Conservation (phyloP, 75 land plant species). For the Picea glauca region DNA sequence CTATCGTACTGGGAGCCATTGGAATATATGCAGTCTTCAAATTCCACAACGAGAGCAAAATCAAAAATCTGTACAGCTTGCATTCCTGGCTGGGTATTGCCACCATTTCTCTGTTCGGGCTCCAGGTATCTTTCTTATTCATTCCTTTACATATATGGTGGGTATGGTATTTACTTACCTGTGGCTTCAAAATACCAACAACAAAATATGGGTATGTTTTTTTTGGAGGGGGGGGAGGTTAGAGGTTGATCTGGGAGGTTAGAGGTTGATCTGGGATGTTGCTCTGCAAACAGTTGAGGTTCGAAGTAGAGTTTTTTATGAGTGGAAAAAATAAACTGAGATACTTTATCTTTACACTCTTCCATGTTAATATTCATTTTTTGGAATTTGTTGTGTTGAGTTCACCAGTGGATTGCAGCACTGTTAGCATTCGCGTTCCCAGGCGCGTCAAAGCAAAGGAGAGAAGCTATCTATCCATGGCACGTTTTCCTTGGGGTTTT, state of each 20-base stretch:
- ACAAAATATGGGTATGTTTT: too few species aligned
- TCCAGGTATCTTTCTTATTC: slow-evolving; percentile 27
- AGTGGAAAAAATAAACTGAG: not conserved
- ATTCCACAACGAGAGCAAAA: slow-evolving; percentile 29
- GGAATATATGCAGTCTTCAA: slow-evolving; percentile 63
- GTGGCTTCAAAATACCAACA: too few species aligned
- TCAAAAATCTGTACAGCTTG: slow-evolving; percentile 40
- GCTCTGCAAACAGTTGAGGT: too few species aligned
- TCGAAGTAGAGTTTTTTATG: too few species aligned
- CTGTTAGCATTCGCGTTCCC: slow-evolving; percentile 58
- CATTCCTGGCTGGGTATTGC: slow-evolving; percentile 79
- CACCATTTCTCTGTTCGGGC: slow-evolving; percentile 38
- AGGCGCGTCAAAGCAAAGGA: slow-evolving; percentile 24
- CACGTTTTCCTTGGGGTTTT: slow-evolving; percentile 55
- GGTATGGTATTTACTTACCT: too few species aligned
- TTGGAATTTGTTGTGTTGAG: not conserved
- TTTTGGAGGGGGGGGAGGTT: too few species aligned
- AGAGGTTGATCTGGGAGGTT: too few species aligned
- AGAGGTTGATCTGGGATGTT: too few species aligned
- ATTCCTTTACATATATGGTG: too few species aligned
- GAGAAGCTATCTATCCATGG: slow-evolving; percentile 54
- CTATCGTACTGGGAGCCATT: slow-evolving; percentile 37
- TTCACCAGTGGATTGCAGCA: slow-evolving; percentile 49
- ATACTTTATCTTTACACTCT: not conserved
- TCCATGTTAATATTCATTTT: too few species aligned